Evolutionary conservation across 2,329 filamentous ascomycete species (phyloP), one percentile per base, ranked within the genome.

Genomic region (Apiospora phragmitis): DNA sequence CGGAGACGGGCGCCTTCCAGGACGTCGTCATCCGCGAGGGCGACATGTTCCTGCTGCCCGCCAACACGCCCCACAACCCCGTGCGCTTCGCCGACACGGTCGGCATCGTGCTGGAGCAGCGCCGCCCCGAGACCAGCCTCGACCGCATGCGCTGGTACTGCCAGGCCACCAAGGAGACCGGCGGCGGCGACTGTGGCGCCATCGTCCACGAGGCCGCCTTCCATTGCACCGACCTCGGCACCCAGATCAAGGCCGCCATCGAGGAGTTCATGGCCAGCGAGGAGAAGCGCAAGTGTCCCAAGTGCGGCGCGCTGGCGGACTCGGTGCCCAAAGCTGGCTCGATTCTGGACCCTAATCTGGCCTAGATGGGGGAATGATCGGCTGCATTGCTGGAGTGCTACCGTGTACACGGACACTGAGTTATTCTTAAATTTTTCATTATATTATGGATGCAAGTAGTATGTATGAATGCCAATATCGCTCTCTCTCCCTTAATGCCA

Each of bases 1-100:
- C 55, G 55, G 55, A 62, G 55, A 82, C 86, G 71, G 81, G 86
- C 80, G 72, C 84, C 66, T 97, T 97, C 83, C 88, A 90, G 74
- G 95, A 98, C 82, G 90, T 98, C 74, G 87, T 94, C 79, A 97
- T 98, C 83, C 88, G 91, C 77, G 94, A 98, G 83, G 95, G 95
- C 74, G 94, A 96, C 75, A 93, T 98, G 89, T 98, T 97, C 82
- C 86, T 98, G 5, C 88, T 99, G 1, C 95, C 95, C 0, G 89
- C 91, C n/a, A 95, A 97, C 82, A 96, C 93, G n/a, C 95, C 95
- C 35, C 95, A 98, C 83, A 98, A 97, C 81, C 95, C 96, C 0
- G 94, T 98, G 43, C 90, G 95, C 71, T 98, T 98, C 83, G 93
- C 92, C 78, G 86, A 97, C 83, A 98, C 95, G 0, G 94, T 98